A percentile compares a stretch with the other conserved stretches of the same genome.
Evolutionary conservation across 768 basidiomycete species (phyloP).

Genomic region (Amanita rubescens): DNA sequence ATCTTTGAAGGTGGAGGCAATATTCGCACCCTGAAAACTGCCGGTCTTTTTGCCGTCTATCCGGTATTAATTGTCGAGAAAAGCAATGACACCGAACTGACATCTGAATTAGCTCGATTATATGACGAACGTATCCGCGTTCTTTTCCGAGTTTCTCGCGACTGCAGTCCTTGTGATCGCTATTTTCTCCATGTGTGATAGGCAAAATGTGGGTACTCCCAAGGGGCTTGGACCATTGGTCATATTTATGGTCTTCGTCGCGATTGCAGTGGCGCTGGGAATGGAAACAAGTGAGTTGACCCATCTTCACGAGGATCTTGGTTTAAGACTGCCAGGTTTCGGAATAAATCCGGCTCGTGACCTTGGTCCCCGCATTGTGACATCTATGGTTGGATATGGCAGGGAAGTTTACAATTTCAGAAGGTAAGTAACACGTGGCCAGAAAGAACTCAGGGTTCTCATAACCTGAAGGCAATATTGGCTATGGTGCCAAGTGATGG

Average conservation of each 20-base stretch:
- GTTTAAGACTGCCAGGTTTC: conserved; percentile 19
- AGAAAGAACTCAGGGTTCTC: conserved; percentile 3
- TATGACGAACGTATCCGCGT: conserved; percentile 32
- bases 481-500: conserved; percentile 64
- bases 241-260: conserved; percentile 52
- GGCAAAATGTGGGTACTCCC: conserved; percentile 40
- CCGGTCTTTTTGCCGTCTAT: conserved; percentile 50
- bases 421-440: conserved; percentile 23
- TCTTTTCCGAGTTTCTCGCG: conserved; percentile 51
- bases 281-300: conserved; percentile 47
- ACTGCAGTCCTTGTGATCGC: conserved; percentile 50
- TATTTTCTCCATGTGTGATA: conserved; percentile 49
- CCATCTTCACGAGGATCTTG: neutral
- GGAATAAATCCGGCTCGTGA: conserved; percentile 36
- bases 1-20: conserved; percentile 50
- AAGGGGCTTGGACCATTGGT: conserved; percentile 46
- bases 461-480: conserved; percentile 49
- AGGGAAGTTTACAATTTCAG: conserved; percentile 30
- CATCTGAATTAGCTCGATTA: conserved; percentile 24
- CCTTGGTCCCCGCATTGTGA: conserved; percentile 56
- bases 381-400: conserved; percentile 65
- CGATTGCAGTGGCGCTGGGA: conserved; percentile 51
- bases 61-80: conserved; percentile 34
- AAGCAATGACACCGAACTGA: neutral
- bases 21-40: conserved; percentile 50